These are phyloP conservation scores for Neodidymelliopsis sp. DNA, from an alignment of 2,329 filamentous ascomycete species.

Conservation along the genomic window DNA sequence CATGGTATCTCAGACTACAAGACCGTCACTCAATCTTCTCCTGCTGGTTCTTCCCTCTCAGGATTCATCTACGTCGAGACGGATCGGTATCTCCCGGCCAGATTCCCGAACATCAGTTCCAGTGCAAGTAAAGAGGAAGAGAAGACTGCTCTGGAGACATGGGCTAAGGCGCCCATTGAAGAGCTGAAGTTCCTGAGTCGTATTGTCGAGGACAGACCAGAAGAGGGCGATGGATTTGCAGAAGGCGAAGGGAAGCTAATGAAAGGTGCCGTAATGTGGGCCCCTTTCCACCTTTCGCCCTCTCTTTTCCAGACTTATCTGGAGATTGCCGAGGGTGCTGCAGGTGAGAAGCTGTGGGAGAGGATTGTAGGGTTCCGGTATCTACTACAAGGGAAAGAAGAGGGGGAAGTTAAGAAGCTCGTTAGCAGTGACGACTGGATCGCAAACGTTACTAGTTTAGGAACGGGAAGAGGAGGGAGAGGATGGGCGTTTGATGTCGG, in stretches of 20 bases:
- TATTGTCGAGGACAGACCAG: constrained; percentile 69
- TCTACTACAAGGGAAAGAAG: constrained; percentile 69
- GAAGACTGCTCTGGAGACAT: constrained; percentile 48
- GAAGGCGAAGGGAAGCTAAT: constrained; percentile 57
- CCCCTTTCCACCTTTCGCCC: constrained; percentile 74
- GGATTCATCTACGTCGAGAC: constrained; percentile 87
- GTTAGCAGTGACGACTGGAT: constrained; percentile 47
- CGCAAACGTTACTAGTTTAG: constrained; percentile 65
- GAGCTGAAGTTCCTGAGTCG: constrained; percentile 75
- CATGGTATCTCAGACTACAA: constrained; percentile 71
- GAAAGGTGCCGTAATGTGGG: constrained; percentile 81
- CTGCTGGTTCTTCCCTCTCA: constrained; percentile 8
- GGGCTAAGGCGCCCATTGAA: constrained; percentile 72
- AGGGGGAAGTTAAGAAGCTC: constrained; percentile 44
- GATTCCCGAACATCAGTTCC: constrained; percentile 7
- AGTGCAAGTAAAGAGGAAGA: constrained; percentile 4
- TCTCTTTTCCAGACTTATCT: constrained; percentile 71
- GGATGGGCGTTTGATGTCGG: constrained; percentile 82
- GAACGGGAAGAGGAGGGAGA: constrained; percentile 66
- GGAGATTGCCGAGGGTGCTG: constrained; percentile 63
- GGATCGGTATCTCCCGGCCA: constrained; percentile 63
- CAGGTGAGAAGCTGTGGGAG: constrained; percentile 67
- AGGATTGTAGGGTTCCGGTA: constrained; percentile 83
- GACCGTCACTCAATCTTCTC: constrained; percentile 20
- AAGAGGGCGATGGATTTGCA: constrained; percentile 68